Conservation (phyloP, 768 basidiomycete genomes). For the Kwoniella botswanensis region DNA sequence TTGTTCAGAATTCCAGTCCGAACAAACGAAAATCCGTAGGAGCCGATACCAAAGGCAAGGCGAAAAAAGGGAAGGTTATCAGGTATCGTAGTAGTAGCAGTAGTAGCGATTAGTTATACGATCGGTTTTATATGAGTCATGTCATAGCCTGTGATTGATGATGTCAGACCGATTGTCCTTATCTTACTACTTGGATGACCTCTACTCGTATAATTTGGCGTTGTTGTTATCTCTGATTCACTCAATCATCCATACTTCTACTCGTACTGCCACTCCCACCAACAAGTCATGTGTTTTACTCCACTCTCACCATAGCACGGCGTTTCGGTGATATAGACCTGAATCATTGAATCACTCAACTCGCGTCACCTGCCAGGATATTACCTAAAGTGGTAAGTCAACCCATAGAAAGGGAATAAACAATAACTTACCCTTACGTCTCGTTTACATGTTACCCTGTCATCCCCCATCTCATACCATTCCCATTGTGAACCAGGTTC, state of each 20-base stretch:
- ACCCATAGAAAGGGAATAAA: background rate
- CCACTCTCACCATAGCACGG: background rate
- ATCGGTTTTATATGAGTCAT: background rate
- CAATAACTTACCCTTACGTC: background rate
- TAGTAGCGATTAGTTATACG: background rate
- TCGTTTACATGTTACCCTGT: background rate
- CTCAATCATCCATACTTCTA: no score
- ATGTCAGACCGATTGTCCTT: background rate
- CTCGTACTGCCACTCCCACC: background rate
- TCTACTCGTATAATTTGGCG: no score
- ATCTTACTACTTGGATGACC: no score
- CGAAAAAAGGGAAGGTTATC: background rate
- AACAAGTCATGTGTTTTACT: constrained; percentile 16
- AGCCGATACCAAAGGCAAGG: background rate
- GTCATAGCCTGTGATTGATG: background rate
- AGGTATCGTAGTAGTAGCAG: background rate
- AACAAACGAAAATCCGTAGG: background rate
- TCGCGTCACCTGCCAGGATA: background rate
- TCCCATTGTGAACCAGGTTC: no score
- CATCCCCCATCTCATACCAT: background rate
- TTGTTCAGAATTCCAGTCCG: constrained; percentile 11
- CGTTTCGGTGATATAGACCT: constrained; percentile 17
- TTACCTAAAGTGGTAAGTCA: constrained; percentile 1
- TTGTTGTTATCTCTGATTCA: no score
- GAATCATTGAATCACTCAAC: constrained; percentile 6